A percentile compares a stretch with the other conserved stretches of the same genome.
These are phyloP conservation scores for Biscogniauxia marginata DNA, from an alignment of 2,329 filamentous ascomycete genomes.

Conservation along the genomic window DNA sequence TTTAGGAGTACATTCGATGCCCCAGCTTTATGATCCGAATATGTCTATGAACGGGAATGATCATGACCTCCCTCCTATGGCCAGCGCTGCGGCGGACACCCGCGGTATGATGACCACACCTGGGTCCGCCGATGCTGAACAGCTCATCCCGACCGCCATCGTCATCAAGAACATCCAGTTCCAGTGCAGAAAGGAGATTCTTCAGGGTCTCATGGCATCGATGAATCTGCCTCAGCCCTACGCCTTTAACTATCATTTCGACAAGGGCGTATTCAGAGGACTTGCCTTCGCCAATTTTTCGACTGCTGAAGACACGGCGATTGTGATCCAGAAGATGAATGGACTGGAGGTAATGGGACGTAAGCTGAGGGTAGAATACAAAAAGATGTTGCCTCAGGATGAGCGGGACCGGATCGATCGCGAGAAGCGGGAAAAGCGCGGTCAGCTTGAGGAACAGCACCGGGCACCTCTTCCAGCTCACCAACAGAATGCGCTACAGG, in stretches of 20 bases:
- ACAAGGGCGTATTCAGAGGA: slow-evolving; percentile 94
- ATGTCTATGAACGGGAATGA: slow-evolving; percentile 41
- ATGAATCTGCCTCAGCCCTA: slow-evolving; percentile 92
- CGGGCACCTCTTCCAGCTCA: slow-evolving; percentile 69
- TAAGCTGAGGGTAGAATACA: slow-evolving; percentile 95
- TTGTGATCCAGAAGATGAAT: slow-evolving; percentile 92
- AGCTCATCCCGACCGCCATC: slow-evolving; percentile 95
- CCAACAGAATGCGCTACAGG: slow-evolving; percentile 83
- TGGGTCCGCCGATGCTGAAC: slow-evolving; percentile 63
- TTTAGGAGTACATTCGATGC: slow-evolving; percentile 43
- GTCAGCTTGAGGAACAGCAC: slow-evolving; percentile 96
- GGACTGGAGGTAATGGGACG: slow-evolving; percentile 93
- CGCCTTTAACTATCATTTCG: slow-evolving; percentile 99
- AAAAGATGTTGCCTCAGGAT: slow-evolving; percentile 96
- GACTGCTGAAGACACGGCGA: slow-evolving; percentile 86
- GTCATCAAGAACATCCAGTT: slow-evolving; percentile 99
- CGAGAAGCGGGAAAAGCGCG: slow-evolving; percentile 93
- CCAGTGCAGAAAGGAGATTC: slow-evolving; percentile 93
- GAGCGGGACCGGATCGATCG: slow-evolving; percentile 95
- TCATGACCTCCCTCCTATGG: slow-evolving; percentile 34
- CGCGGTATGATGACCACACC: slow-evolving; percentile 42
- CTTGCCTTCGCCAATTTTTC: slow-evolving; percentile 98
- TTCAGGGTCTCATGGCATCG: slow-evolving; percentile 91
- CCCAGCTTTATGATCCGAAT: slow-evolving; percentile 33
- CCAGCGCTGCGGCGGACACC: slow-evolving; percentile 36